Evolutionary conservation across 202 grass and related monocot species (phyloP), one percentile per base, ranked within the genome.

Genomic region (Eragrostis tef): DNA sequence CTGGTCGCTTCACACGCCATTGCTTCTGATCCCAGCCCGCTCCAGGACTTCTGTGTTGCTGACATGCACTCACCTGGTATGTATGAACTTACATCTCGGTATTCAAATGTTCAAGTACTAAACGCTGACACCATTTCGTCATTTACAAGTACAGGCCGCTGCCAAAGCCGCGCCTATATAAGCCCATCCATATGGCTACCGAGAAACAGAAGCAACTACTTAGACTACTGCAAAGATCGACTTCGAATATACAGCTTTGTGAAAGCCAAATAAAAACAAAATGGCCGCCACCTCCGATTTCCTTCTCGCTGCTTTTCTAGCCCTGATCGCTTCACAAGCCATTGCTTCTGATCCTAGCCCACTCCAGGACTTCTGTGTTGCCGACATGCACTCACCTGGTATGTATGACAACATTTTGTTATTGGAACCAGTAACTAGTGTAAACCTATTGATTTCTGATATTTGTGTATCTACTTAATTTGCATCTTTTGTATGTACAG

Each of bases 331-430:
- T 59, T 64, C 21, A 15, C 78, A 76, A 7, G 82, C 64, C 10
- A 39, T 62, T 13, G 87, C 87, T 1, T 89, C 71, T 11, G 87
- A 89, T 13, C 87, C 77, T 45, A 71, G 86, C 45, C 75, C 74
- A 0, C 76, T 88, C 0, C 86, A 84, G 1, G 86, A 88, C 29
- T 89, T 85, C 8, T 89, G 87, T 5, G 77, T 89, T 1, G 82
- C 46, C 0, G 71, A 89, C 10, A 71, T 27, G 64, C 4, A 85
- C 24, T 85, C 71, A 0, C 87, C 70, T 6, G 87, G 65, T 87
- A 87, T 3, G 14, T 9, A 34, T 39, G 2, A 39, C 34, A 39
- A 2, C 16, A 2, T n/a, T 67, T 2, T 68, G 2, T 0, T 68
- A 5, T 9, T 7, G 7, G 3, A 53, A 7, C 5, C 51, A 53